Evolutionary conservation across 108 stramenopile species (phyloP).

Genomic region (Pseudonitzschia multiseries): DNA sequence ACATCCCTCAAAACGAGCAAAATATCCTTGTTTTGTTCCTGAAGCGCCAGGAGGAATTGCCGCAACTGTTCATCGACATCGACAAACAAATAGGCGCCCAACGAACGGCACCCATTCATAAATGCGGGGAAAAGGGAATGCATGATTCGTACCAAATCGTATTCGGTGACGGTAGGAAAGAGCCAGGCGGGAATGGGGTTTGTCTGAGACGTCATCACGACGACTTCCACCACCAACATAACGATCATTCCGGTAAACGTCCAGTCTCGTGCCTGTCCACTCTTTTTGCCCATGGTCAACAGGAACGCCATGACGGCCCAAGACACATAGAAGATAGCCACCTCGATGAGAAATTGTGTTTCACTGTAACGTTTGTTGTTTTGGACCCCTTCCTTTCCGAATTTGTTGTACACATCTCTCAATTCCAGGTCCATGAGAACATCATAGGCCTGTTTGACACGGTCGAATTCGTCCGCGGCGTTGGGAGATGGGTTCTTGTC

Average conservation of each 20-base stretch:
- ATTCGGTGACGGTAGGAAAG: slow-evolving; percentile 87
- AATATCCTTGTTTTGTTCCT: slow-evolving; percentile 94
- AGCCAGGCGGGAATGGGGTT: slow-evolving; percentile 92
- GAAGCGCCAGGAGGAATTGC: slow-evolving; percentile 83
- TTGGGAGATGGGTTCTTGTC: slow-evolving; percentile 94
- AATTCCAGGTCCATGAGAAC: slow-evolving; percentile 94
- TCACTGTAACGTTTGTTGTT: slow-evolving; percentile 88
- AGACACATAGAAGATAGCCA: slow-evolving; percentile 90
- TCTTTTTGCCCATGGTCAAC: slow-evolving; percentile 90
- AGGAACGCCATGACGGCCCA: slow-evolving; percentile 96
- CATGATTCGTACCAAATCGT: slow-evolving; percentile 87
- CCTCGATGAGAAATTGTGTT: slow-evolving; percentile 81
- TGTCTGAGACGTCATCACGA: slow-evolving; percentile 80
- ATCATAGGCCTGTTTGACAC: slow-evolving; percentile 90
- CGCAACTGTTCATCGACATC: slow-evolving; percentile 91
- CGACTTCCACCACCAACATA: slow-evolving; percentile 91
- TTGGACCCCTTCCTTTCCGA: slow-evolving; percentile 89
- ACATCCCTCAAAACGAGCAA: slow-evolving; percentile 92
- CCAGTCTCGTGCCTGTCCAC: slow-evolving; percentile 85
- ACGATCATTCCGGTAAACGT: slow-evolving; percentile 92
- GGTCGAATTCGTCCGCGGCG: slow-evolving; percentile 91
- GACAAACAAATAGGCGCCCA: slow-evolving; percentile 90
- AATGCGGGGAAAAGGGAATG: slow-evolving; percentile 96
- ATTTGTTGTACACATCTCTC: slow-evolving; percentile 97
- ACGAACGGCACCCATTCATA: slow-evolving; percentile 97